Conservation (phyloP, 495 filamentous ascomycete genomes). For the Talaromyces stipitatus region DNA sequence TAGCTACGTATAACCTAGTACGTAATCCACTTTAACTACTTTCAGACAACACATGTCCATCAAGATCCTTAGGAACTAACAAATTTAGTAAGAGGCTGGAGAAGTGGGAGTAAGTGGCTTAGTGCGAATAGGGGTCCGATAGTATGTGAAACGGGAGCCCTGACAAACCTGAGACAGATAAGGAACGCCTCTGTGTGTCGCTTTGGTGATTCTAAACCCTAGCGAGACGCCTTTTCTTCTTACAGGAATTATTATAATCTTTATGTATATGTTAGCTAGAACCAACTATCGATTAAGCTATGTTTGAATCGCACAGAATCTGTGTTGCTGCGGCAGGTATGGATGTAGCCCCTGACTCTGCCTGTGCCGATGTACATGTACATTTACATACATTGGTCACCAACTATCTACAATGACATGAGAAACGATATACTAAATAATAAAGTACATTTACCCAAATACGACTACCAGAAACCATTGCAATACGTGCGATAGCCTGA, state of each 20-base stretch:
- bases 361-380: too few species aligned
- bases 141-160: not conserved
- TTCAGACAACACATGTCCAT: not conserved
- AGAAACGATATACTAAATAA: too few species aligned
- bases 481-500: not conserved
- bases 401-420: not conserved
- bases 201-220: not conserved
- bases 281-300: not conserved
- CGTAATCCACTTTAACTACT: not conserved
- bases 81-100: not conserved
- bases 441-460: not conserved
- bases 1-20: too few species aligned
- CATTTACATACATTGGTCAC: not conserved
- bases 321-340: not conserved
- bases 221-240: not conserved
- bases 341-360: not conserved
- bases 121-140: not conserved
- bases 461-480: not conserved
- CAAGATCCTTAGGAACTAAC: too few species aligned
- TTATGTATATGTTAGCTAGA: too few species aligned
- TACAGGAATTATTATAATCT: not conserved
- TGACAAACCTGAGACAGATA: not conserved
- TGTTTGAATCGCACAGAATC: not conserved
- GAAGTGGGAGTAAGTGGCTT: not conserved
- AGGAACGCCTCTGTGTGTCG: not conserved